phyloP scores from a whole-genome alignment of 2,329 filamentous ascomycete genomes.

The Myriosclerotinia scirpicola region DNA sequence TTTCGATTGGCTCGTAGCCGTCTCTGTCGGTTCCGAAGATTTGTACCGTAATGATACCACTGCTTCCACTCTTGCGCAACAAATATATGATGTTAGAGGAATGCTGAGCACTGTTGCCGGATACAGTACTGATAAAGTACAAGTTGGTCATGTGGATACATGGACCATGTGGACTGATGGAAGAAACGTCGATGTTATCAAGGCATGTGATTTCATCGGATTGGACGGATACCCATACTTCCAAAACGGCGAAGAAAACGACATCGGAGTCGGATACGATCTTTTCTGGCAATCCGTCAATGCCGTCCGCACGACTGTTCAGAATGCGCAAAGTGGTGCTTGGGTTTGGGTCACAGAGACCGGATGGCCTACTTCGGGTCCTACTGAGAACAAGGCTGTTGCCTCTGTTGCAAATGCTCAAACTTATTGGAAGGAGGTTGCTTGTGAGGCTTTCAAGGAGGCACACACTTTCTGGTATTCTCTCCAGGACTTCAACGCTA shows the following conservation, averaged over 20 bases:
- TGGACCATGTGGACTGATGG: slow-evolving; percentile 63
- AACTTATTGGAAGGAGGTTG: slow-evolving; percentile 62
- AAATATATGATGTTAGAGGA: slow-evolving; percentile 52
- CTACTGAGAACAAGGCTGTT: slow-evolving; percentile 54
- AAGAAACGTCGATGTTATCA: slow-evolving; percentile 59
- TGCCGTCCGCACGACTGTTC: slow-evolving; percentile 37
- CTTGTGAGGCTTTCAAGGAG: slow-evolving; percentile 57
- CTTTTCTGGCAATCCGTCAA: slow-evolving; percentile 51
- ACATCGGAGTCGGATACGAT: slow-evolving; percentile 53
- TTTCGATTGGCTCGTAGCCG: slow-evolving; percentile 56
- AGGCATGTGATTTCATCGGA: slow-evolving; percentile 63
- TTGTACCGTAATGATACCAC: slow-evolving; percentile 56
- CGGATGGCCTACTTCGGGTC: slow-evolving; percentile 61
- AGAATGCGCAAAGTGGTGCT: slow-evolving; percentile 51
- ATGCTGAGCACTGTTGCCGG: slow-evolving; percentile 50
- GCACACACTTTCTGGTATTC: slow-evolving; percentile 61
- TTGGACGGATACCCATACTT: slow-evolving; percentile 68
- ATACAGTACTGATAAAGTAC: slow-evolving; percentile 51
- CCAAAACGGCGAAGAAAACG: slow-evolving; percentile 56
- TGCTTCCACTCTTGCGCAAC: slow-evolving; percentile 10
- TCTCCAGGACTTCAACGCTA: slow-evolving; percentile 53
- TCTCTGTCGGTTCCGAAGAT: slow-evolving; percentile 67
- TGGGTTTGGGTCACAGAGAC: slow-evolving; percentile 64
- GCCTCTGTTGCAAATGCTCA: slow-evolving; percentile 59
- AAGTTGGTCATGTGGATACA: slow-evolving; percentile 68